A percentile compares a stretch with the other conserved stretches of the same genome.
Conservation (phyloP, 2,329 filamentous ascomycete genomes). For the Calonectria pseudoreteaudii region DNA sequence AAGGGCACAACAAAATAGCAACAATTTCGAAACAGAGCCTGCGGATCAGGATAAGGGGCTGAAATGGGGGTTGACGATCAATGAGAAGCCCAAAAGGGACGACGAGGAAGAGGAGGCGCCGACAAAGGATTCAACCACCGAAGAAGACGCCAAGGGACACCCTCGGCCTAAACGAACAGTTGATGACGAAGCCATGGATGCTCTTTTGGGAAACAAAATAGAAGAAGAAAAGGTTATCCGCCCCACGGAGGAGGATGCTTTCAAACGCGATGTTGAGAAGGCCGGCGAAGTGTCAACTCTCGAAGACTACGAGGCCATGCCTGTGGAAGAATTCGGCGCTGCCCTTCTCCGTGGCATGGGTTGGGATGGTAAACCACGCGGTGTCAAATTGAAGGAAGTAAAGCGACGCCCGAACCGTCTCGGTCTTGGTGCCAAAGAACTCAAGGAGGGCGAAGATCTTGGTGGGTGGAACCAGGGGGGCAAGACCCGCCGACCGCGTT, state of each 20-base stretch:
- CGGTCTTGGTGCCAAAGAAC: constrained; percentile 88
- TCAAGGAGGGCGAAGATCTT: constrained; percentile 77
- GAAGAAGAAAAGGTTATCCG: constrained; percentile 65
- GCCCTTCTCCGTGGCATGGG: constrained; percentile 94
- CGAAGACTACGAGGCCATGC: constrained; percentile 88
- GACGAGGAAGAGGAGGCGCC: constrained; percentile 41
- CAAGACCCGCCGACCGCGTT: constrained; percentile 57
- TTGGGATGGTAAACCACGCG: constrained; percentile 80
- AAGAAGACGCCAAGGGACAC: constrained; percentile 19
- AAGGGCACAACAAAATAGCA: constrained; percentile 54
- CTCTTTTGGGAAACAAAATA: constrained; percentile 69
- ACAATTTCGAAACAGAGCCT: constrained; percentile 47
- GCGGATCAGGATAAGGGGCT: constrained; percentile 65
- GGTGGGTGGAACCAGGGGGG: constrained; percentile 83
- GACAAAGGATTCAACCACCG: constrained; percentile 11
- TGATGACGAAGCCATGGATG: constrained; percentile 72
- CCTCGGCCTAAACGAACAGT: constrained; percentile 37
- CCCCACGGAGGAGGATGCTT: constrained; percentile 74
- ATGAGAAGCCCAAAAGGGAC: constrained; percentile 67
- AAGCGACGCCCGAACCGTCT: constrained; percentile 83
- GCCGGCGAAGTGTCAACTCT: constrained; percentile 82
- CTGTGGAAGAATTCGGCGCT: constrained; percentile 94
- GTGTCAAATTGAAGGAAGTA: constrained; percentile 68
- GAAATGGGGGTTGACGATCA: constrained; percentile 65
- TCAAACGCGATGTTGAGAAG: constrained; percentile 74